Evolutionary conservation across 257 asterid species (phyloP), one percentile per base, ranked within the genome.

Genomic region (Lycium barbarum): DNA sequence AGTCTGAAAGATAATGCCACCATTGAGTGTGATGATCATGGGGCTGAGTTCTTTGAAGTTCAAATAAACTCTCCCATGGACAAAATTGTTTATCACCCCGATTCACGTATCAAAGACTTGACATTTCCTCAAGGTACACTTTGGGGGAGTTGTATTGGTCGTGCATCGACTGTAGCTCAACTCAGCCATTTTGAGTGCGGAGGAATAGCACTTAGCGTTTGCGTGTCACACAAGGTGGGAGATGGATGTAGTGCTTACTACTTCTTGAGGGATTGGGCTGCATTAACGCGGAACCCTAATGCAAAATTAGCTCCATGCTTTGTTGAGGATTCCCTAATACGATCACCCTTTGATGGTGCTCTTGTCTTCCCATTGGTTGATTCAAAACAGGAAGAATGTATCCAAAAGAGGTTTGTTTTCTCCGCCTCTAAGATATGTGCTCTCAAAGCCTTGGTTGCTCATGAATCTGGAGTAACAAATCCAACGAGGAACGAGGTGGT

Each of bases 101-200:
- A 45, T 61, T 26, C 54, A 14, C 17, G 13, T 9, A 53, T 51
- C 3, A 33, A 54, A 2, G 49, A 79, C 12, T 6, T 73, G 2
- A 67, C 70, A 8, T 80, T 85, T 18, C 84, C 81, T 18, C 4
- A 35, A 2, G 51, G 84, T 20, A 8, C 38, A 78, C n/a, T 8
- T 1, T 54, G 18, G 54, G 8, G n/a, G 38, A n/a, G 26, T 4
- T 43, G 33, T 7, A 2, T 8, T 8, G 54, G 15, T 40, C 54
- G 53, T 4, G 54, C 62, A 57, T 78, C 43, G 8, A 22, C 70
- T 9, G 40, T 57, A 26, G 20, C 57, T 17, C 84, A 85, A 18
- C n/a, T 70, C 2, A 80, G 33, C 9, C 17, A 65, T 57, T 85
- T 85, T 17, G 83, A 80, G 3, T 85, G 87, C 35, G 82, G 84